phyloP scores from a whole-genome alignment of 2,329 filamentous ascomycete species.

The Pseudogymnoascus sp. region DNA sequence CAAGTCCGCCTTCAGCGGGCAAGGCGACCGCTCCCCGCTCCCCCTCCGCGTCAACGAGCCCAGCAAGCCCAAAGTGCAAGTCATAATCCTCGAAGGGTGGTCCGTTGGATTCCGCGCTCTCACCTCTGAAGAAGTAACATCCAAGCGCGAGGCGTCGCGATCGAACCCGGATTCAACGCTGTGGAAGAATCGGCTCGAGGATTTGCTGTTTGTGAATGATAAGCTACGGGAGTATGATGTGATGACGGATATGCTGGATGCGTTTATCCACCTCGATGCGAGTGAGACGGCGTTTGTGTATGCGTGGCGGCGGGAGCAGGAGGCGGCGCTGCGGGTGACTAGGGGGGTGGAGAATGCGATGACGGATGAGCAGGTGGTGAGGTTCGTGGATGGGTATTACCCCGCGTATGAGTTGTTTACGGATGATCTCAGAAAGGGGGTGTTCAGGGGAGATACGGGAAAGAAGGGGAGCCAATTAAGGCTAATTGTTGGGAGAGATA shows the following conservation, averaged over 20 bases:
- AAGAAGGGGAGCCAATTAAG: conserved; percentile 34
- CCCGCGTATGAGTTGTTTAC: conserved; percentile 50
- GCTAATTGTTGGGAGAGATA: conserved; percentile 40
- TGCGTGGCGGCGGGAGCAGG: conserved; percentile 59
- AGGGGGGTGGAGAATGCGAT: conserved; percentile 51
- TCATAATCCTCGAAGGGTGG: conserved; percentile 67
- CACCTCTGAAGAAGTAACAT: conserved; percentile 35
- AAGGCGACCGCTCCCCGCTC: conserved; percentile 52
- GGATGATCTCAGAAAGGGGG: conserved; percentile 39
- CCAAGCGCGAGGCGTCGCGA: conserved; percentile 32
- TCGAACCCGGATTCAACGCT: conserved; percentile 31
- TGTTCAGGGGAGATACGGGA: conserved; percentile 30
- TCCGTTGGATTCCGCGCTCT: conserved; percentile 60
- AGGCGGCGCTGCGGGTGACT: conserved; percentile 45
- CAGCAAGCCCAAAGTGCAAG: conserved; percentile 25
- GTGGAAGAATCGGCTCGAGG: conserved; percentile 44
- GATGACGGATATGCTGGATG: conserved; percentile 51
- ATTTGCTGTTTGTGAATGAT: conserved; percentile 51
- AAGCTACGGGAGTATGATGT: conserved; percentile 49
- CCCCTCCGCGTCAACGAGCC: conserved; percentile 42
- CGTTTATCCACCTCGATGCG: conserved; percentile 58
- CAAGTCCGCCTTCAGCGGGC: conserved; percentile 54
- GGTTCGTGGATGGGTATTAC: conserved; percentile 54
- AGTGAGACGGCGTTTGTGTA: conserved; percentile 56
- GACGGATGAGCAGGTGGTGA: conserved; percentile 54